phyloP scores from a whole-genome alignment of 176 grass and related monocot species.

The barley (Hordeum vulgare) region DNA sequence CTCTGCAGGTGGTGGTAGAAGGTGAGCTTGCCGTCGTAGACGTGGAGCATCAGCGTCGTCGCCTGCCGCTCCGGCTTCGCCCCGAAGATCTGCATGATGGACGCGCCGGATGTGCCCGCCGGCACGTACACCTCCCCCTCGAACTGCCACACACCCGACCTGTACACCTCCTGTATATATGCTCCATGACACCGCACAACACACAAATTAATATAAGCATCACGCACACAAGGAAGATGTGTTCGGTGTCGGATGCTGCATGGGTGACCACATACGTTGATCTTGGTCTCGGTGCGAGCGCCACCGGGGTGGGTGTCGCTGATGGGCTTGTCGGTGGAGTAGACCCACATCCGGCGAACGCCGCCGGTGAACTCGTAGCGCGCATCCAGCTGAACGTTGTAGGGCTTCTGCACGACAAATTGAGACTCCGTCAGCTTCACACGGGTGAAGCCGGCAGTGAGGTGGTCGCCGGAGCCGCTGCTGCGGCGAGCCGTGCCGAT shows the following conservation, averaged over 20 bases:
- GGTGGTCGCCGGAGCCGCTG: not conserved
- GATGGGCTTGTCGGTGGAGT: constrained; percentile 6
- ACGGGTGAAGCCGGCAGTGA: constrained; percentile 32
- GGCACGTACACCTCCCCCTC: constrained; percentile 34
- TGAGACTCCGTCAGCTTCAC: constrained; percentile 3
- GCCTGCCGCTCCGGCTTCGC: not conserved
- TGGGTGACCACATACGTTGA: not conserved
- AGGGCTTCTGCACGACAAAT: constrained; percentile 33
- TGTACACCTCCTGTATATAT: not conserved
- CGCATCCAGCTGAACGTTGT: not conserved
- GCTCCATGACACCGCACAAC: no score
- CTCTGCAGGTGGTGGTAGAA: constrained; percentile 1
- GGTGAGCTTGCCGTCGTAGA: constrained; percentile 17
- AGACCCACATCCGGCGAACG: constrained; percentile 43
- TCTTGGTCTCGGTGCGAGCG: constrained; percentile 28
- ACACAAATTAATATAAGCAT: not conserved
- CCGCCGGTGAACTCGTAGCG: constrained; percentile 14
- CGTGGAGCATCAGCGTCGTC: constrained; percentile 45
- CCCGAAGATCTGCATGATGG: constrained; percentile 41
- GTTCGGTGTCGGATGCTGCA: no score
- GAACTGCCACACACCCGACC: constrained; percentile 44
- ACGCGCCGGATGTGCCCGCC: constrained; percentile 14
- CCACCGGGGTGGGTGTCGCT: not conserved
- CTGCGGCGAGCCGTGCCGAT: not conserved
- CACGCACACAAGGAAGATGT: no score